Evolutionary conservation across 2,329 filamentous ascomycete species (phyloP).

Genomic region (Endocalyx cinctus): DNA sequence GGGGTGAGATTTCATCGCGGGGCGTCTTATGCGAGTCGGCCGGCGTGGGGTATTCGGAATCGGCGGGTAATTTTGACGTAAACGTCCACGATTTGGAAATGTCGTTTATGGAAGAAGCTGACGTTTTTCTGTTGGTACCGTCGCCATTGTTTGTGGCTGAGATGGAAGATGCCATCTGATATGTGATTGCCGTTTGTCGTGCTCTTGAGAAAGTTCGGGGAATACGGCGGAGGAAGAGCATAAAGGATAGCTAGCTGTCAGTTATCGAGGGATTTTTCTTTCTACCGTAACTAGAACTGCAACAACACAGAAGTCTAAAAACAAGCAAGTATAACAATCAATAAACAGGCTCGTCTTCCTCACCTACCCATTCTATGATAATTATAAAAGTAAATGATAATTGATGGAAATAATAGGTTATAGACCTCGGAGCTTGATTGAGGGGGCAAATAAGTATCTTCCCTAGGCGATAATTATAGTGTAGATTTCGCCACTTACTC

Average conservation of each 20-base stretch:
- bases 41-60: conserved; percentile 75
- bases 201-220: conserved; percentile 25
- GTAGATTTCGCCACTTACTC: no score
- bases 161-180: conserved; percentile 29
- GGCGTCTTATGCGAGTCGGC: conserved; percentile 76
- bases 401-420: no score
- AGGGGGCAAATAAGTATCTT: no score
- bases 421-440: no score
- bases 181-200: conserved; percentile 19
- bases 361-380: no score
- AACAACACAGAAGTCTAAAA: no score
- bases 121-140: conserved; percentile 12
- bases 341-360: no score
- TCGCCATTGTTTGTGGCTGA: conserved; percentile 27
- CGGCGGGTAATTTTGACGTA: conserved; percentile 66
- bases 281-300: no score
- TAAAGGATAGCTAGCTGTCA: conserved; percentile 12
- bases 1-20: conserved; percentile 70
- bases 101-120: conserved; percentile 40
- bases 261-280: no score
- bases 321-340: no score
- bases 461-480: no score
- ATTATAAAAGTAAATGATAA: no score
- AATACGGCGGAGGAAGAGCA: conserved; percentile 30
- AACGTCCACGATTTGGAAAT: conserved; percentile 63